phyloP scores from a whole-genome alignment of 208 protist genomes.

The Histomonas meleagridis region DNA sequence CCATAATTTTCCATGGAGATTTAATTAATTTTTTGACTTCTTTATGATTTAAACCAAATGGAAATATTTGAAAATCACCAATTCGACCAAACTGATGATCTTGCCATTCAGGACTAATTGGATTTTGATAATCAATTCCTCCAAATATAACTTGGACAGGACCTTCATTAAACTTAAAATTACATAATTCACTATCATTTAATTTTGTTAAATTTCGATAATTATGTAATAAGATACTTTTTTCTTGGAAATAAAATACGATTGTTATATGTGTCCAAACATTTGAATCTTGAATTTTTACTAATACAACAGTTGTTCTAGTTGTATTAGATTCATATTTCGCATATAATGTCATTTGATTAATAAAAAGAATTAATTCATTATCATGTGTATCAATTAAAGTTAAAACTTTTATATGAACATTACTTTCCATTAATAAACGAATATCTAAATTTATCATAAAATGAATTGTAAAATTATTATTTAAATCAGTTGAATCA shows the following conservation, averaged over 20 bases:
- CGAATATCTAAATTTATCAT: background rate
- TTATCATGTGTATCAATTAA: background rate
- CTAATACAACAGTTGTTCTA: background rate
- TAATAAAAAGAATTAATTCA: background rate
- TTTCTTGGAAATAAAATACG: background rate
- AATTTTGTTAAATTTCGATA: background rate
- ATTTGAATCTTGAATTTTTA: background rate
- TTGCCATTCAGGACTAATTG: background rate
- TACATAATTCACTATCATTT: background rate
- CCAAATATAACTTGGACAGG: background rate
- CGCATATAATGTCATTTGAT: background rate
- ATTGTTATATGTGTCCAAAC: background rate
- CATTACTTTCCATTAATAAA: background rate
- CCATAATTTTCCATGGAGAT: background rate
- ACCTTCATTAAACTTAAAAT: background rate
- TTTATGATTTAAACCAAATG: background rate
- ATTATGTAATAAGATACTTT: background rate
- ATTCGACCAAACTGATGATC: background rate
- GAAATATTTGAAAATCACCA: background rate
- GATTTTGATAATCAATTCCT: background rate
- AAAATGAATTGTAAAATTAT: background rate
- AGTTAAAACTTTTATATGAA: background rate
- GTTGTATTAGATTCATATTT: background rate
- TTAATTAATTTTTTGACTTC: background rate
- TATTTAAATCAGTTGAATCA: background rate